A percentile compares a stretch with the other conserved stretches of the same genome.
Conservation (phyloP, 2,329 filamentous ascomycete genomes). For the Knufia fluminis region DNA sequence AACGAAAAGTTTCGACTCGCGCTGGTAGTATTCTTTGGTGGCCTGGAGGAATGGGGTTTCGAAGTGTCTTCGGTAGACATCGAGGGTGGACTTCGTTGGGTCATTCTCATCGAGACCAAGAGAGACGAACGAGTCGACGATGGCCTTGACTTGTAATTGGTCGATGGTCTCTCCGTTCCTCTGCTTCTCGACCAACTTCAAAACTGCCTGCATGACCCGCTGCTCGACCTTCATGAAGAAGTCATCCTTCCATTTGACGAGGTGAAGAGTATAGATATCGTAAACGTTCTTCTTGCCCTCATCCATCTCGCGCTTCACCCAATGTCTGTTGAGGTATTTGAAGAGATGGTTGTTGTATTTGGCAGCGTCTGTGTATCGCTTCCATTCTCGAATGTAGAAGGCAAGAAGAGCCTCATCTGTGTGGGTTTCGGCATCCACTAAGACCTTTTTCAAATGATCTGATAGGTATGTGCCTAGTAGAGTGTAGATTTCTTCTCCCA, state of each 20-base stretch:
- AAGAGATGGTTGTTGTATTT: conserved; percentile 98
- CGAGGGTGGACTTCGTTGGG: conserved; percentile 83
- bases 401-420: conserved; percentile 79
- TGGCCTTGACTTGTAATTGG: conserved; percentile 90
- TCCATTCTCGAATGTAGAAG: conserved; percentile 97
- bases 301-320: conserved; percentile 98
- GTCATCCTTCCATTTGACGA: conserved; percentile 90
- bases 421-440: conserved; percentile 65
- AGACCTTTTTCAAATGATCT: conserved; percentile 62
- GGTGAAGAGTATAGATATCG: conserved; percentile 92
- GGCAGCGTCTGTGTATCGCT: conserved; percentile 85
- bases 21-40: conserved; percentile 76
- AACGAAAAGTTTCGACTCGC: conserved; percentile 88
- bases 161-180: conserved; percentile 96
- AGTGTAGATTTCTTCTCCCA: conserved; percentile 92
- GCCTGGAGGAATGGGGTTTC: conserved; percentile 84
- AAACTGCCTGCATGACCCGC: conserved; percentile 89
- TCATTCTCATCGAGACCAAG: conserved; percentile 90
- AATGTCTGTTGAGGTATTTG: conserved; percentile 91
- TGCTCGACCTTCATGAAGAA: conserved; percentile 75
- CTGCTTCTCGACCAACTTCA: conserved; percentile 94
- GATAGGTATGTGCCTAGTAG: conserved; percentile 81
- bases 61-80: conserved; percentile 88
- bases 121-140: conserved; percentile 93
- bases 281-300: conserved; percentile 98